Evolutionary conservation across 306 rosid genomes (phyloP), one percentile per base, ranked within the genome.

Genomic region (Cicer chorassanicum): DNA sequence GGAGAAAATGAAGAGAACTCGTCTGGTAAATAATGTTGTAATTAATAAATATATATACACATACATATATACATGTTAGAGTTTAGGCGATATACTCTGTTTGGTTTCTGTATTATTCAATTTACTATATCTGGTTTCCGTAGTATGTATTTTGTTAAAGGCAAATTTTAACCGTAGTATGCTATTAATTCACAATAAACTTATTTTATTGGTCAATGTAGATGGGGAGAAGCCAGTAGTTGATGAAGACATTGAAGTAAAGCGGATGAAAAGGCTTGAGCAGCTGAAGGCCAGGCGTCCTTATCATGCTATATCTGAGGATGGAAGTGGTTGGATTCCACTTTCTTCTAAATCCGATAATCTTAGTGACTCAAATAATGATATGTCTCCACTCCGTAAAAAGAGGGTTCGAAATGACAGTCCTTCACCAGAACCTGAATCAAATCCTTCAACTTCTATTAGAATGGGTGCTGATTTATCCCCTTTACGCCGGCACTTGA

Each of bases 311-410:
- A 86, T 91, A 77, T 88, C 93, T 1, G 96, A 91, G 73, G 97
- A 94, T 81, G 97, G 97, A 54, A 94, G 98, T 82, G 98, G 98
- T 82, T 94, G 98, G 97, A 82, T 94, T 83, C 60, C 90, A 29
- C 89, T 94, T 73, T 82, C 97, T 78, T 57, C 84, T 7, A 74
- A 84, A 29, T 19, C 40, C 7, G 70, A 9, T 1, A 75, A 74
- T 74, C 72, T 81, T 73, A 59, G 41, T 46, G 65, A 75, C 54
- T 70, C 73, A 16, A 79, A 73, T 13, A 46, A 82, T 53, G 91
- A 87, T 76, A 80, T 87, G 68, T 88, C 94, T 78, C 98, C 96
- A 71, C 89, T 91, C 36, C 81, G 84, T 68, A 88, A 86, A 57
- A 60, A n/a, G n/a, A 80, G 75, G 76, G 81, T 75, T 72, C 80